phyloP scores from a whole-genome alignment of 2,329 filamentous ascomycete species.

The Cladosporium sp. region DNA sequence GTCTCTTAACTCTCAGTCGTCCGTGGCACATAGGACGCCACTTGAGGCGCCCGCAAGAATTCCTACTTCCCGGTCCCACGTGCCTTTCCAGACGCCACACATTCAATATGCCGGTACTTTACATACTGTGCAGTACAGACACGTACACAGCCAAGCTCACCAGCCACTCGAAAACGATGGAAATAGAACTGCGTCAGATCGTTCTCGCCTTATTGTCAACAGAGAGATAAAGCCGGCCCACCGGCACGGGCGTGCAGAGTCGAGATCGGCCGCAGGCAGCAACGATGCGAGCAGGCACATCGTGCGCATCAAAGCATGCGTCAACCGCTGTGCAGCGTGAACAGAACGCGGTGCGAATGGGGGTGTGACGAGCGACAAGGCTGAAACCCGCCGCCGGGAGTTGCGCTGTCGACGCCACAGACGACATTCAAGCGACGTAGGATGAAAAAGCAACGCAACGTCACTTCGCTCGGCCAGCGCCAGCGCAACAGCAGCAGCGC shows the following conservation, averaged over 20 bases:
- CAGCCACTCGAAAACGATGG: background rate
- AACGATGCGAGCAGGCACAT: background rate
- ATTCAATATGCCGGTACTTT: background rate
- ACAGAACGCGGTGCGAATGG: background rate
- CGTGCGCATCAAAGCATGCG: background rate
- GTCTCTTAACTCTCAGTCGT: background rate
- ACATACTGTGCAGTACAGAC: background rate
- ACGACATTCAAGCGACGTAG: background rate
- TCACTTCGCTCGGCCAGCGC: background rate
- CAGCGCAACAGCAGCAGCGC: background rate
- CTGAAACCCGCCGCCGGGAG: background rate
- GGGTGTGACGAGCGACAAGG: background rate
- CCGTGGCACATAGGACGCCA: conserved; percentile 1
- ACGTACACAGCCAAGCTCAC: background rate
- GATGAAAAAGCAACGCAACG: background rate
- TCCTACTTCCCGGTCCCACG: background rate
- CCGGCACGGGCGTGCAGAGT: background rate
- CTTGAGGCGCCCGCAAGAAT: background rate
- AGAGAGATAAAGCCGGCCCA: background rate
- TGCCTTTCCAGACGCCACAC: background rate
- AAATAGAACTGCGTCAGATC: background rate
- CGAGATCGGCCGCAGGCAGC: background rate
- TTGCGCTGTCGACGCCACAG: background rate
- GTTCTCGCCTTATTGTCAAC: background rate
- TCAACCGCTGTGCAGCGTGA: background rate